Base-by-base conservation (phyloP, 2,329 filamentous ascomycete genomes). In the Immersiporthe knoxdaviesiana region DNA sequence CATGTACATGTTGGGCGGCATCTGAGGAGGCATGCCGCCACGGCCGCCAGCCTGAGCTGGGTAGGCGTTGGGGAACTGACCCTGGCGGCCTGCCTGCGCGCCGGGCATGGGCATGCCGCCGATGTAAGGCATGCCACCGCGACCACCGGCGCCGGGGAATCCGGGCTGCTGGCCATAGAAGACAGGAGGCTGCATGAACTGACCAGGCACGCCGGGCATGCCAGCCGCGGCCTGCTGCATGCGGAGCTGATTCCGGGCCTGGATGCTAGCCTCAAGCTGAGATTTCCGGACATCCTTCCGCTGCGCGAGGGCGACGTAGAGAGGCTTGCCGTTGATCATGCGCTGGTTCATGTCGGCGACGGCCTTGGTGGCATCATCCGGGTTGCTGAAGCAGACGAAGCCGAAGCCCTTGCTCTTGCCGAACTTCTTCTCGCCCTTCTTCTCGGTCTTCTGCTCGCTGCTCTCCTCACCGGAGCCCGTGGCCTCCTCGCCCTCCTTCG, bases 321-420 rank as follows among this genome's bases (percentile, higher is more conserved):
- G 88, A 69, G 96, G 96, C 90, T 99, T 99, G 84, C 88, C 89
- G 81, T 94, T 92, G 75, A 98, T 87, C 96, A 99, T 99, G 82
- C 96, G 94, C 87, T 98, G 95, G 87, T 99, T 99, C 93, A 98
- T 97, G 83, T 99, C 96, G 71, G 94, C 94, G 73, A 99, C 95
- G 74, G 96, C 96, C 90, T 98, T 98, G 84, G 95, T 97, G 74
- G 96, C 96, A 81, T 99, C 96, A 77, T 99, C 96, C 71, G 96
- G 94, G 87, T 97, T 98, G 88, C 92, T 96, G 87, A 99, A 99
- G 92, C 96, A 99, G 79, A 99, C 96, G 82, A 99, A 99, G 77
- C 96, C 96, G 81, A 99, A 99, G 81, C 96, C 96, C 88, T 98
- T 99, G 91, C 94, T 97, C 92, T 98, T 98, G 81, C 96, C 96